A percentile compares a stretch with the other conserved stretches of the same genome.
phyloP scores from a whole-genome alignment of 2,329 filamentous ascomycete species.

The Simplicillium sp. region DNA sequence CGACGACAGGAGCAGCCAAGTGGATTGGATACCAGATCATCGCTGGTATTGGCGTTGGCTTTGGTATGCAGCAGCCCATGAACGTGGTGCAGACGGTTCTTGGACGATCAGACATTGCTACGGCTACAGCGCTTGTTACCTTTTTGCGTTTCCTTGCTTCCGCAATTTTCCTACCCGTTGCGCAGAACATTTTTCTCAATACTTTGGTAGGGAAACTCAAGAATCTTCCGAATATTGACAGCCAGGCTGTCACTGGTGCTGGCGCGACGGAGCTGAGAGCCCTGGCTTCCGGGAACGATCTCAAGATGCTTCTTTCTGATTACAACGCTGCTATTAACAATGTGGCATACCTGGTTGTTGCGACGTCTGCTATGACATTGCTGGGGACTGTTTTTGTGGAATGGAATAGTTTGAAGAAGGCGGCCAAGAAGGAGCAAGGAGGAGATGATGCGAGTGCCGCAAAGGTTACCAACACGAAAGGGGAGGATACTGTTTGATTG shows the following conservation, averaged over 20 bases:
- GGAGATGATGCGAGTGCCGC: no score
- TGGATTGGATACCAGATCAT: constrained; percentile 33
- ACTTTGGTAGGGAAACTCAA: constrained; percentile 25
- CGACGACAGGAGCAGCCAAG: constrained; percentile 10
- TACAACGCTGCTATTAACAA: constrained; percentile 25
- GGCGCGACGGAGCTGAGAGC: constrained; percentile 21
- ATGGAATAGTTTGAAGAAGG: constrained; percentile 21
- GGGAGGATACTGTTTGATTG: no score
- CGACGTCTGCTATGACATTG: constrained; percentile 27
- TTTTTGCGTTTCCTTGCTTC: constrained; percentile 25
- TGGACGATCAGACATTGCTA: constrained; percentile 26
- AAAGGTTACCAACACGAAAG: no score
- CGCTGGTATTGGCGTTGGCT: constrained; percentile 26
- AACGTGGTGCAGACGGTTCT: constrained; percentile 31
- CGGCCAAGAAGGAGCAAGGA: no score
- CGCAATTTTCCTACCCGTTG: constrained; percentile 34
- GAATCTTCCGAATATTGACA: constrained; percentile 18
- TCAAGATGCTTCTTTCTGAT: constrained; percentile 20
- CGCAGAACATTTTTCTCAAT: constrained; percentile 36
- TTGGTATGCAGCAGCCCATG: constrained; percentile 27
- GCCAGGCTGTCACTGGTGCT: constrained; percentile 12
- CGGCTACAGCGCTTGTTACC: constrained; percentile 27
- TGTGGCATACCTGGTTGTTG: constrained; percentile 25
- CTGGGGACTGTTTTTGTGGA: constrained; percentile 29
- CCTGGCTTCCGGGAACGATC: constrained; percentile 10